Evolutionary conservation across 75 land plant species (phyloP).

Genomic region (Pinus albicaulis): DNA sequence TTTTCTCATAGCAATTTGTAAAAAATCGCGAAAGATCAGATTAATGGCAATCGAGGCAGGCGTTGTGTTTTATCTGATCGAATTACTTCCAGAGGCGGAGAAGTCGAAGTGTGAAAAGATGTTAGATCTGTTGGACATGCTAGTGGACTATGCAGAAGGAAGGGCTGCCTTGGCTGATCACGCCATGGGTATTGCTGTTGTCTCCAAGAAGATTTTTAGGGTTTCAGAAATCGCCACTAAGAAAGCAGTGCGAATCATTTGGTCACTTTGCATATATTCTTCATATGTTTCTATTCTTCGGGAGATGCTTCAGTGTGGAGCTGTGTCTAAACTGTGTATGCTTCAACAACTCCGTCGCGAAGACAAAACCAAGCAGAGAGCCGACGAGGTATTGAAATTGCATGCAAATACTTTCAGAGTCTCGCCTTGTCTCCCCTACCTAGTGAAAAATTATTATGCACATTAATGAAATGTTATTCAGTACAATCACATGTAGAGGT

Average conservation of each 20-base stretch:
- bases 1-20: slow-evolving; percentile 17
- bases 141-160: slow-evolving; percentile 38
- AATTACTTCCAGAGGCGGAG: slow-evolving; percentile 46
- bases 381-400: slow-evolving; percentile 29
- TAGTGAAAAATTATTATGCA: no score
- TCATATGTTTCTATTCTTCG: slow-evolving; percentile 30
- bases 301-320: slow-evolving; percentile 43
- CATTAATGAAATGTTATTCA: no score
- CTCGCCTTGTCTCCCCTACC: slow-evolving; percentile 26
- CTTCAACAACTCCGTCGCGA: slow-evolving; percentile 25
- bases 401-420: slow-evolving; percentile 34
- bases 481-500: no score
- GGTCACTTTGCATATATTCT: slow-evolving; percentile 20
- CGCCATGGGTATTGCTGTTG: slow-evolving; percentile 31
- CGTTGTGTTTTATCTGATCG: slow-evolving; percentile 39
- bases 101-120: slow-evolving; percentile 30
- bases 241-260: slow-evolving; percentile 30
- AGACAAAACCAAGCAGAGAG: slow-evolving; percentile 34
- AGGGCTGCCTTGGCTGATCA: slow-evolving; percentile 36
- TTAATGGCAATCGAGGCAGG: slow-evolving; percentile 52
- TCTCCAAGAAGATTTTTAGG: slow-evolving; percentile 31
- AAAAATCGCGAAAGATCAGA: slow-evolving; percentile 26
- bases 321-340: slow-evolving; percentile 35
- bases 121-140: slow-evolving; percentile 20
- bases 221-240: slow-evolving; percentile 38